These are phyloP conservation scores for Gliomastix tumulicola DNA, from an alignment of 2,329 filamentous ascomycete genomes.

Conservation along the genomic window DNA sequence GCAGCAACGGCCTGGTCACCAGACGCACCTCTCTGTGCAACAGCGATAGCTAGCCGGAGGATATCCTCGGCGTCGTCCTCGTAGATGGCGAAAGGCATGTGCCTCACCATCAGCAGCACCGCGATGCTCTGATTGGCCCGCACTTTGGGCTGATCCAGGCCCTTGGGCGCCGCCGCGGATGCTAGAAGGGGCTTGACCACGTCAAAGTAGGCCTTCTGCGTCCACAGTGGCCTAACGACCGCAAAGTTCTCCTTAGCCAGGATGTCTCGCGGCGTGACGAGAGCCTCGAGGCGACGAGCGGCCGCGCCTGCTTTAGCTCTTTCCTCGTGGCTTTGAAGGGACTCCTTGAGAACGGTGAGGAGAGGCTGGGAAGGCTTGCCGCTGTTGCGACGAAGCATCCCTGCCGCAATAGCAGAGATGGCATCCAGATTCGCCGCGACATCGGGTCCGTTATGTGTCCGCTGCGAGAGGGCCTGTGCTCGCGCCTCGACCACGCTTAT, in stretches of 20 bases:
- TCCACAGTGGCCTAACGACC: conserved; percentile 35
- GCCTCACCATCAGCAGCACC: conserved; percentile 39
- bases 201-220: conserved; percentile 41
- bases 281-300: conserved; percentile 32
- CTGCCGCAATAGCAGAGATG: conserved; percentile 20
- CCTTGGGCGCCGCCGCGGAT: conserved; percentile 12
- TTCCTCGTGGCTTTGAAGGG: conserved; percentile 21
- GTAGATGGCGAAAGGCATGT: conserved; percentile 43
- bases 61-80: conserved; percentile 40
- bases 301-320: conserved; percentile 7
- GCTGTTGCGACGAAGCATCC: conserved; percentile 28
- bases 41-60: conserved; percentile 40
- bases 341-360: conserved; percentile 25
- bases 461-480: neutral
- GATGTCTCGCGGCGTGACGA: conserved; percentile 30
- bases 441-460: neutral
- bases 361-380: conserved; percentile 23
- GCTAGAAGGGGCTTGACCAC: conserved; percentile 37
- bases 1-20: too few species aligned
- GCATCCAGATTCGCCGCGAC: neutral
- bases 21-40: conserved; percentile 31
- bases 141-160: conserved; percentile 20
- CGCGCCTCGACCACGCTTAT: conserved; percentile 7
- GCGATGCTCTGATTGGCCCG: conserved; percentile 37
- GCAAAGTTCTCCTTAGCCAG: conserved; percentile 34